Percentiles rank a stretch among this genome's conserved stretches.
These are phyloP conservation scores for Xylaria acuta DNA, from an alignment of 495 filamentous ascomycete genomes.

Conservation along the genomic window DNA sequence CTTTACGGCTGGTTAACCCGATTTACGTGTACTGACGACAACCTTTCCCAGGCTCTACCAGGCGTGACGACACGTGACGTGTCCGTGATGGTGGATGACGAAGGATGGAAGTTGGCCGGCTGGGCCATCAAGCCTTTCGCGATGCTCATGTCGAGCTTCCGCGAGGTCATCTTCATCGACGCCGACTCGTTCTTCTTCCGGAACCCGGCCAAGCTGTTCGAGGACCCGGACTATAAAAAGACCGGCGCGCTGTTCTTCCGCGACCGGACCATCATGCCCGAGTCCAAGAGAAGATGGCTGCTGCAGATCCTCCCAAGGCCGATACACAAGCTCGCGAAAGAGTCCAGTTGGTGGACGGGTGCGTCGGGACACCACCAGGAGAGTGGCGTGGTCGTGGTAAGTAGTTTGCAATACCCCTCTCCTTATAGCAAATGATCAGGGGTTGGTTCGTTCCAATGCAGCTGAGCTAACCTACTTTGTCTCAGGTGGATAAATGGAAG, in stretches of 20 bases:
- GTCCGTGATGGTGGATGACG: constrained; percentile 25
- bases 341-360: constrained; percentile 38
- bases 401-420: background rate
- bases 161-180: constrained; percentile 44
- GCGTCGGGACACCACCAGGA: constrained; percentile 40
- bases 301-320: constrained; percentile 35
- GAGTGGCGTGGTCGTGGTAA: constrained; percentile 40
- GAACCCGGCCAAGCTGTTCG: constrained; percentile 34
- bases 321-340: constrained; percentile 31
- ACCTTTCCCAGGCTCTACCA: constrained; percentile 17
- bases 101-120: constrained; percentile 26
- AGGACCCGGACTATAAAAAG: constrained; percentile 34
- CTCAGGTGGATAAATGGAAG: constrained; percentile 34
- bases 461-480: constrained; percentile 1
- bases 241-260: constrained; percentile 51
- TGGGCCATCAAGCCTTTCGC: constrained; percentile 46
- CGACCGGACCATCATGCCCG: constrained; percentile 44
- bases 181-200: constrained; percentile 43
- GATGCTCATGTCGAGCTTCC: constrained; percentile 38
- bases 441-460: background rate
- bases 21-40: constrained; percentile 4
- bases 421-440: background rate
- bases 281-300: constrained; percentile 39
- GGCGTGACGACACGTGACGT: constrained; percentile 29
- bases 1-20: background rate